Base-by-base conservation (phyloP, 1,284 basidiomycete species). In the Pascua sp. region DNA sequence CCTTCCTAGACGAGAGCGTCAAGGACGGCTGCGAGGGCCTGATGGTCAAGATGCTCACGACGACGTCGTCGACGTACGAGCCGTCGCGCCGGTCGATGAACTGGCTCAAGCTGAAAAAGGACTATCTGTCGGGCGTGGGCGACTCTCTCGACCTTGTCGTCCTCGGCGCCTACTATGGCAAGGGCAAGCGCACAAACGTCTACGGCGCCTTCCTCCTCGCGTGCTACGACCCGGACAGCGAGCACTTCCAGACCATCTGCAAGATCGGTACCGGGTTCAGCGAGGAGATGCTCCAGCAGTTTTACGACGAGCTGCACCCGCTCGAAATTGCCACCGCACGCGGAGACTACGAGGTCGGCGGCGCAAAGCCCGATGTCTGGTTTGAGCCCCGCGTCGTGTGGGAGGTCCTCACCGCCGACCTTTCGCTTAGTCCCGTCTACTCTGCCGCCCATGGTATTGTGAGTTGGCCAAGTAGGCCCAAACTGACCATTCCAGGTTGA, bases 71-170 rank as follows among this genome's bases (percentile, higher is more conserved):
- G 70, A 90, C 85, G 66, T 99, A 99, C 75, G 93, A 98, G 76
- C 96, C 96, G 2, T 94, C 90, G 73, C 81, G 93, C 54, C 82
- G 96, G 44, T 92, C 88, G 77, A 90, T 98, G 62, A 98, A 98
- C 73, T 99, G 96, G 96, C 81, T 99, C 12, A 99, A 99, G 94
- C 83, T 97, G 62, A 97, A 97, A 81, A 97, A 97, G 72, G 94
- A 97, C 76, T 97, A 97, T 73, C 83, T 99, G 1, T 87, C 90
- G n/a, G 96, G 96, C 2, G 86, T 97, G 4, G 96, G 96, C 17
- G 96, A 99, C 78, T 97, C 93, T 2, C 85, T 98, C 51, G 96
- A 99, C 75, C 84, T 99, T 11, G 91, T 96, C 47, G 96, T 98
- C 16, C 87, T 99, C 12, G 96, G 96, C 8, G 96, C 86, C 4